These are phyloP conservation scores for Aegle marmelos DNA, from an alignment of 345 rosid genomes.

Conservation along the genomic window DNA sequence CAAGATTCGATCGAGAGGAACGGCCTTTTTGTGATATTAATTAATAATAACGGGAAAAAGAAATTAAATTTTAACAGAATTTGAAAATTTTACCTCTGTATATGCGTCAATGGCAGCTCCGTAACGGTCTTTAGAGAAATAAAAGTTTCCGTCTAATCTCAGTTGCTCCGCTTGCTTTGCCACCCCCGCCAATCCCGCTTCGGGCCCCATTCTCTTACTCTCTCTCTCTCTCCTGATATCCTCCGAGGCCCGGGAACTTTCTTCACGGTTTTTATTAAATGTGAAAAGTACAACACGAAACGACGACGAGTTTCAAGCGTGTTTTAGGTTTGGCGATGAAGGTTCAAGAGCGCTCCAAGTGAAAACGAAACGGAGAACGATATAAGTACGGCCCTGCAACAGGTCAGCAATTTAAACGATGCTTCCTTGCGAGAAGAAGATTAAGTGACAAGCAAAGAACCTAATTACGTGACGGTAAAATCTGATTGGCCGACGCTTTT, in stretches of 20 bases:
- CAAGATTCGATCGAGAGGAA: neutral
- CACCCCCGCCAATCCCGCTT: slow-evolving; percentile 26
- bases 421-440: neutral
- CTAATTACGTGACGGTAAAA: neutral
- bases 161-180: slow-evolving; percentile 72
- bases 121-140: slow-evolving; percentile 55
- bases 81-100: slow-evolving; percentile 52
- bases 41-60: no score
- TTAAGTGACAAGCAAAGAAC: neutral
- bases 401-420: neutral
- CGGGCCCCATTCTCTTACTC: slow-evolving; percentile 32
- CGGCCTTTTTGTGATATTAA: no score
- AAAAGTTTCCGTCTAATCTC: slow-evolving; percentile 59
- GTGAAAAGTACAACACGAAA: neutral
- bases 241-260: neutral
- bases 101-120: slow-evolving; percentile 96
- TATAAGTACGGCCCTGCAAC: neutral
- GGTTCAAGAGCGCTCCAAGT: neutral
- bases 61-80: neutral
- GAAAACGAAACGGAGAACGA: neutral
- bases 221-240: neutral
- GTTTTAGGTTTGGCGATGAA: neutral
- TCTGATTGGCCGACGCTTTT: neutral
- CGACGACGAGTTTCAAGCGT: neutral
- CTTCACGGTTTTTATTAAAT: neutral